Conservation (phyloP, 805 yeast species). For the Kluyveromyces lactis region DNA sequence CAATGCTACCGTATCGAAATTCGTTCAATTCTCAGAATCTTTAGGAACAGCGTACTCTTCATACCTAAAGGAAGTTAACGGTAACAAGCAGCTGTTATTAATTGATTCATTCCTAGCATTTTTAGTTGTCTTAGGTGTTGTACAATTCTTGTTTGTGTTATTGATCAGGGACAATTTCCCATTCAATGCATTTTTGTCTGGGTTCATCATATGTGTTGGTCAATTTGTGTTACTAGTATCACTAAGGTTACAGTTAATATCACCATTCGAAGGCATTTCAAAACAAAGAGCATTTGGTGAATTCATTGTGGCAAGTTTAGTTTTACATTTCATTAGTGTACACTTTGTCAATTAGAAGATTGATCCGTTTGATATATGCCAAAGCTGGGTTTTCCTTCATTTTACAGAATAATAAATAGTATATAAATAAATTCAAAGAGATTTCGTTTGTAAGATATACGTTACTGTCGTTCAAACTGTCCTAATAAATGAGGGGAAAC, state of each 20-base stretch:
- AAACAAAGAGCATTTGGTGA: slow-evolving; percentile 77
- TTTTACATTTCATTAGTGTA: slow-evolving; percentile 78
- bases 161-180: slow-evolving; percentile 81
- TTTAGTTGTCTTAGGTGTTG: slow-evolving; percentile 61
- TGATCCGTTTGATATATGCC: too few relatives aligned
- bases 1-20: background rate
- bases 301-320: slow-evolving; percentile 75
- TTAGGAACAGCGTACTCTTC: slow-evolving; percentile 16
- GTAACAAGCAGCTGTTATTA: slow-evolving; percentile 43
- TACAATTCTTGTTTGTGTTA: slow-evolving; percentile 72
- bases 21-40: slow-evolving; percentile 21
- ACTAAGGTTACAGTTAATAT: slow-evolving; percentile 63
- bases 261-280: slow-evolving; percentile 36
- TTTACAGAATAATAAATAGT: too few relatives aligned
- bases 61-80: slow-evolving; percentile 23
- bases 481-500: too few relatives aligned
- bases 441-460: too few relatives aligned
- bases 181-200: slow-evolving; percentile 92
- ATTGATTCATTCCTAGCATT: slow-evolving; percentile 74
- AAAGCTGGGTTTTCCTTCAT: too few relatives aligned
- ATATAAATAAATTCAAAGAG: background rate
- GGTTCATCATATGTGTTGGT: slow-evolving; percentile 86
- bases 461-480: too few relatives aligned
- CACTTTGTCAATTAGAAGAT: slow-evolving; percentile 76
- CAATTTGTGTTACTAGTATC: slow-evolving; percentile 87